A percentile compares a stretch with the other conserved stretches of the same genome.
Evolutionary conservation across 73 alveolate genomes (phyloP).

Genomic region (Paramecium octaurelia): DNA sequence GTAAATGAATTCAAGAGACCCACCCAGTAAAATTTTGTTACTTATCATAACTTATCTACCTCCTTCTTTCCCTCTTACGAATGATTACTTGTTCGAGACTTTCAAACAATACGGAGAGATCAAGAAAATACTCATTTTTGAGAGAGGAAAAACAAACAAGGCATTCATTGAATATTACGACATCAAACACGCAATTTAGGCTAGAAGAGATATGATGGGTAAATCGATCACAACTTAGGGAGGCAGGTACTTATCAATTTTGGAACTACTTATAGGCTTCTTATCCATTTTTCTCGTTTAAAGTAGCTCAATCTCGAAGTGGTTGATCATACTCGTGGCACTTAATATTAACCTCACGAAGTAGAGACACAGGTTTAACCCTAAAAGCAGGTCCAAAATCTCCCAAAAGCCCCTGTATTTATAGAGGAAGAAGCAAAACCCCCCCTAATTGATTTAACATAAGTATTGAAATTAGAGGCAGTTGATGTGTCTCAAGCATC

Average conservation of each 20-base stretch:
- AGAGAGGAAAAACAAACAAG: conserved; percentile 47
- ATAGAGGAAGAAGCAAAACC: neutral
- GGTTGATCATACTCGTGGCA: conserved; percentile 37
- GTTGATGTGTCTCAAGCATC: neutral
- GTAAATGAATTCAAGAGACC: conserved; percentile 46
- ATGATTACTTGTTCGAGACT: neutral
- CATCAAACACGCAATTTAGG: neutral
- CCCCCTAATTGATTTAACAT: neutral
- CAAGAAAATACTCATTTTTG: conserved; percentile 10
- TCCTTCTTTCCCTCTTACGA: conserved; percentile 37
- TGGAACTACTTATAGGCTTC: neutral
- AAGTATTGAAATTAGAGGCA: neutral
- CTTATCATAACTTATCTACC: conserved; percentile 33
- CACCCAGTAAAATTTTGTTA: conserved; percentile 43
- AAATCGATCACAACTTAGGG: neutral
- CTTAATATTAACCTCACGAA: neutral
- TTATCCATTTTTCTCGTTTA: conserved; percentile 12
- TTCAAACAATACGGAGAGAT: conserved; percentile 15
- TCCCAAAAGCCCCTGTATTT: neutral
- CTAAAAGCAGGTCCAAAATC: neutral
- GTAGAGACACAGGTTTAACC: neutral
- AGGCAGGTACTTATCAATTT: neutral
- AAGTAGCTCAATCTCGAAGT: conserved; percentile 13
- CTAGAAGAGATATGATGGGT: conserved; percentile 27
- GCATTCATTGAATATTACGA: conserved; percentile 40